Base-by-base conservation (phyloP, 2,329 filamentous ascomycete species). In the Colletotrichum karsti region DNA sequence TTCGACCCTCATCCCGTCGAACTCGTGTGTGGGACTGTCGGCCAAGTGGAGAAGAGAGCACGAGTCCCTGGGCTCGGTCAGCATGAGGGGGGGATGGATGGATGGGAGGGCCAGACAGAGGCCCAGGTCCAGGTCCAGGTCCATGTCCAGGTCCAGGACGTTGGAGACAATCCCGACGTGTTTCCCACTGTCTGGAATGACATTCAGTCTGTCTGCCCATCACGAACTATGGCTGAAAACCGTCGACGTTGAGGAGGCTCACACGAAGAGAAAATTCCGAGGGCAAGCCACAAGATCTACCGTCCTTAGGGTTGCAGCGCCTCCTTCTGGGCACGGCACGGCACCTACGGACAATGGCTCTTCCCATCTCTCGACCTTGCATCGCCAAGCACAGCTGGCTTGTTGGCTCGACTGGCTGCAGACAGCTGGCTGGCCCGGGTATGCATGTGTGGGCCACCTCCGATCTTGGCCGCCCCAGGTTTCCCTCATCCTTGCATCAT, bases 401-500 rank as follows among this genome's bases (percentile, higher is more conserved):
- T 37, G 44, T 41, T 61, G 56, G 55, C 56, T 46, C 28, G 41
- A 30, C 12, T 35, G 28, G 44, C 62, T 42, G 46, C 50, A 67
- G 51, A 35, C 46, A 44, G 54, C 50, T 56, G 51, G 42, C 51
- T 63, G 35, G n/a, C 18, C 62, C 35, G 57, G 58, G 51, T 41
- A 58, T 64, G 59, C 42, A 44, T 28, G 18, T 50, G 64, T 63
- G 59, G 64, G 44, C 58, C 53, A 53, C 46, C 37, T 42, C 22
- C 62, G 60, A 67, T 67, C 64, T 67, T 67, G 60, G 64, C 64
- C 59, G 59, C 64, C 64, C 64, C 64, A 63, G 64, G 53, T 67
- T 67, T 67, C 64, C 12, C 46, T 18, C 46, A 58, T 42, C 64
- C 64, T 58, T 64, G 64, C 44, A 59, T 48, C 39, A 26, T 33